phyloP scores from a whole-genome alignment of 768 basidiomycete genomes.

The Leccinum arenicola region DNA sequence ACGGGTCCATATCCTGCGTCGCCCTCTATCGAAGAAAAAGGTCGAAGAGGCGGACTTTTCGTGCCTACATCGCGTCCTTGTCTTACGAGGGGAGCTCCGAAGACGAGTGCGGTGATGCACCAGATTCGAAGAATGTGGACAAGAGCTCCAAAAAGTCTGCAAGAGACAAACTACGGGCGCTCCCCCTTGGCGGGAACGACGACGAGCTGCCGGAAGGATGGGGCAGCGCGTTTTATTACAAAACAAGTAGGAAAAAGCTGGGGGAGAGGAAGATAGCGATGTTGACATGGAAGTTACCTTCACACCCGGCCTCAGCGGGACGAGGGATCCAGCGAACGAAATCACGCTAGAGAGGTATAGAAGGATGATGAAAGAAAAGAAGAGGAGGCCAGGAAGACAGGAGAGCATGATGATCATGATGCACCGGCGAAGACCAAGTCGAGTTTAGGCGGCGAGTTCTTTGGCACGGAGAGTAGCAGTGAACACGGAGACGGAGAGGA shows the following conservation, averaged over 20 bases:
- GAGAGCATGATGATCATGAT: conserved; percentile 21
- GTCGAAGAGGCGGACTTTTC: conserved; percentile 90
- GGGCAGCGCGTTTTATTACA: conserved; percentile 44
- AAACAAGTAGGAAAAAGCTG: conserved; percentile 1
- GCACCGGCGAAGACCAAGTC: conserved; percentile 10
- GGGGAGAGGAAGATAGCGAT: conserved; percentile 37
- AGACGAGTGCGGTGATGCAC: conserved; percentile 9
- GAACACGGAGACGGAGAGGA: conserved; percentile 30
- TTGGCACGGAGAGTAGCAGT: conserved; percentile 42
- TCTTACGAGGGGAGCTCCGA: conserved; percentile 55
- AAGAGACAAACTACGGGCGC: conserved; percentile 70
- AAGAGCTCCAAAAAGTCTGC: conserved; percentile 40
- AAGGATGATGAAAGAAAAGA: conserved; percentile 85
- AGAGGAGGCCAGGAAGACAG: conserved; percentile 51
- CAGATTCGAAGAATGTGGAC: conserved; percentile 7
- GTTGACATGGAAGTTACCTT: conserved; percentile 97
- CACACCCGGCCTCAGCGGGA: conserved; percentile 71
- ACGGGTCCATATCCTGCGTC: conserved; percentile 75
- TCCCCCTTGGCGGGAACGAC: conserved; percentile 66
- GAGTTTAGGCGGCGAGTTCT: conserved; percentile 71
- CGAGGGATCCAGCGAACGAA: conserved; percentile 57
- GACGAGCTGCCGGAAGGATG: conserved; percentile 83
- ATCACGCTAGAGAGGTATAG: conserved; percentile 89
- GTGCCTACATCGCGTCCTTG: conserved; percentile 68
- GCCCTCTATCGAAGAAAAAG: conserved; percentile 75